Percentiles rank a stretch among this genome's conserved stretches.
These are phyloP conservation scores for Pichia nakasei DNA, from an alignment of 805 yeast species.

Conservation along the genomic window DNA sequence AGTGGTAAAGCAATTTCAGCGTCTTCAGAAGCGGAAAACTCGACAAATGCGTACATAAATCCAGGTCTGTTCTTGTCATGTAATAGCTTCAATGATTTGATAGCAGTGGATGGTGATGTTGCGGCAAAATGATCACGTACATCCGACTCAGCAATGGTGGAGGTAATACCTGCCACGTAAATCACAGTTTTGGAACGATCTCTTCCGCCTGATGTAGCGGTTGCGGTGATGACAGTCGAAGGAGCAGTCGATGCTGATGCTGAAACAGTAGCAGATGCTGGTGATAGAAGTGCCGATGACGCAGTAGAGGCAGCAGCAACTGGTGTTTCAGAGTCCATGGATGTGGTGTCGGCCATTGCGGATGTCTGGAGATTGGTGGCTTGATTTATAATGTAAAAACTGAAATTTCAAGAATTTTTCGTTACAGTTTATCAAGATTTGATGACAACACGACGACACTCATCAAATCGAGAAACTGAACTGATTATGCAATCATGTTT, in stretches of 20 bases:
- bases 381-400: too few species aligned
- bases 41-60: slow-evolving; percentile 77
- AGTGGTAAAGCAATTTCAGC: slow-evolving; percentile 58
- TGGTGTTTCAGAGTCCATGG: too few species aligned
- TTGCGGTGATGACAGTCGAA: slow-evolving; percentile 42
- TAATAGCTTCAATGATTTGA: slow-evolving; percentile 59
- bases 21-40: slow-evolving; percentile 46
- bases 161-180: slow-evolving; percentile 69
- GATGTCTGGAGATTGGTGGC: too few species aligned
- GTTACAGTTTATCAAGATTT: too few species aligned
- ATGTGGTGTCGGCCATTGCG: too few species aligned
- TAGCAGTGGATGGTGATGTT: slow-evolving; percentile 42
- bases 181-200: slow-evolving; percentile 64
- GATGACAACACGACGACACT: too few species aligned
- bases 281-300: background rate
- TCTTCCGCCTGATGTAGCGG: slow-evolving; percentile 52
- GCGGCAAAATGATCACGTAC: slow-evolving; percentile 46
- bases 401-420: too few species aligned
- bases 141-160: slow-evolving; percentile 53
- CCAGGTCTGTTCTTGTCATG: slow-evolving; percentile 69
- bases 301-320: background rate
- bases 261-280: background rate
- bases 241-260: background rate
- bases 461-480: too few species aligned
- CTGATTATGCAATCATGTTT: too few species aligned